These are phyloP conservation scores for Aureobasidium sp. DNA, from an alignment of 2,329 filamentous ascomycete species.

Conservation along the genomic window DNA sequence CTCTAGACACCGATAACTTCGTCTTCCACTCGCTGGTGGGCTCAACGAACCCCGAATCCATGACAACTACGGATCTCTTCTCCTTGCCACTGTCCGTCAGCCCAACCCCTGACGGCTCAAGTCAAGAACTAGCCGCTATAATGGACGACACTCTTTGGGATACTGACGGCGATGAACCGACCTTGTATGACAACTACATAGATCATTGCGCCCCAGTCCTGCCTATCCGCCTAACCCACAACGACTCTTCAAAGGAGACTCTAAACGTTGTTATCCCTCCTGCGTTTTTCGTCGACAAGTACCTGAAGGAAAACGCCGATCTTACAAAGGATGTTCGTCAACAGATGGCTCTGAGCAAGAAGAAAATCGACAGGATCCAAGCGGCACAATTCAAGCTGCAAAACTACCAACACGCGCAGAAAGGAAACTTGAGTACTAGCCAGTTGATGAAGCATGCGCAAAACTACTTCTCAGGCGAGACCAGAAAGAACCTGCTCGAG, in stretches of 20 bases:
- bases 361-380: constrained; percentile 26
- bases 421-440: neutral
- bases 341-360: constrained; percentile 28
- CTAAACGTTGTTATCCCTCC: constrained; percentile 45
- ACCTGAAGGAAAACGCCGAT: constrained; percentile 45
- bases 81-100: constrained; percentile 11
- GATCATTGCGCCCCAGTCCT: constrained; percentile 46
- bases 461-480: constrained; percentile 26
- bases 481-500: constrained; percentile 17
- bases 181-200: constrained; percentile 26
- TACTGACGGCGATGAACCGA: constrained; percentile 19
- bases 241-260: constrained; percentile 23
- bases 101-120: constrained; percentile 31
- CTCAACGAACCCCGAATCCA: constrained; percentile 19
- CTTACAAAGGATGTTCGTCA: constrained; percentile 41
- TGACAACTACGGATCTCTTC: constrained; percentile 17
- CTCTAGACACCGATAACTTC: constrained; percentile 8
- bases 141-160: constrained; percentile 27
- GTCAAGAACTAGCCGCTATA: constrained; percentile 14
- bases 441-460: constrained; percentile 20
- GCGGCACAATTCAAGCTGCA: constrained; percentile 30
- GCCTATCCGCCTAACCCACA: constrained; percentile 39
- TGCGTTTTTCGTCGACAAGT: constrained; percentile 52
- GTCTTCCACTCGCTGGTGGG: constrained; percentile 24
- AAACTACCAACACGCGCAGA: constrained; percentile 22